A percentile compares a stretch with the other conserved stretches of the same genome.
These are phyloP conservation scores for Hebeloma cylindrosporum DNA, from an alignment of 768 basidiomycete species.

Conservation along the genomic window DNA sequence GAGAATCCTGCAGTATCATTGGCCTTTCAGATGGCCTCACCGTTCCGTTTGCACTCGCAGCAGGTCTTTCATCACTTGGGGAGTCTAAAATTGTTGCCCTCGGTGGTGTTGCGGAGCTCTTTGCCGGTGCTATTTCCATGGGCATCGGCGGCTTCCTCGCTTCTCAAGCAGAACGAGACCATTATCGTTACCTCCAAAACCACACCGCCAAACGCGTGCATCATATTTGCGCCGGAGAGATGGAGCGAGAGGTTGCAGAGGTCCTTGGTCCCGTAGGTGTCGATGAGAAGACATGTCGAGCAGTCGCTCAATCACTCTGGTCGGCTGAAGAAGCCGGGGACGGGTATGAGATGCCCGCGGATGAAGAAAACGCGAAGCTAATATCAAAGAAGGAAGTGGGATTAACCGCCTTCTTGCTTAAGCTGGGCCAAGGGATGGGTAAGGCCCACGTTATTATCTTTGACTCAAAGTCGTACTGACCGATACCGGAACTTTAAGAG, in stretches of 20 bases:
- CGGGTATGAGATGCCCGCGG: conserved; percentile 26
- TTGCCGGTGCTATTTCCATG: conserved; percentile 97
- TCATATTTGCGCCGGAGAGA: conserved; percentile 89
- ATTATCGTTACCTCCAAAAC: conserved; percentile 78
- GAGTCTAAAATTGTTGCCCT: conserved; percentile 90
- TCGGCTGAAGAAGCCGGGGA: conserved; percentile 58
- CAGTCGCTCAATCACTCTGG: conserved; percentile 75
- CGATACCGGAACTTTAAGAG: conserved; percentile 52
- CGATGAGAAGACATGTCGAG: conserved; percentile 74
- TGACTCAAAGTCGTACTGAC: background rate
- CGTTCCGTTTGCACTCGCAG: conserved; percentile 88
- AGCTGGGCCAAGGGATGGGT: conserved; percentile 92
- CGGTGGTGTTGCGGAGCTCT: conserved; percentile 93
- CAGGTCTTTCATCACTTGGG: conserved; percentile 86
- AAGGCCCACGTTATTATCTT: conserved; percentile 28
- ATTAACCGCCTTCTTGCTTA: conserved; percentile 89
- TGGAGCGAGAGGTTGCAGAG: conserved; percentile 91
- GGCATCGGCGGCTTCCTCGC: conserved; percentile 98
- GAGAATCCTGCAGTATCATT: conserved; percentile 69
- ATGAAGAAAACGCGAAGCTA: conserved; percentile 57
- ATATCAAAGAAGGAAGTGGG: conserved; percentile 81
- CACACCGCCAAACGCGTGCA: conserved; percentile 78
- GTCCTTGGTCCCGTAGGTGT: conserved; percentile 90
- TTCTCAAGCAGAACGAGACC: conserved; percentile 94
- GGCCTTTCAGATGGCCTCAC: conserved; percentile 91